Base-by-base conservation (phyloP, 1,284 basidiomycete genomes). In the Cryptococcus wingfieldii region DNA sequence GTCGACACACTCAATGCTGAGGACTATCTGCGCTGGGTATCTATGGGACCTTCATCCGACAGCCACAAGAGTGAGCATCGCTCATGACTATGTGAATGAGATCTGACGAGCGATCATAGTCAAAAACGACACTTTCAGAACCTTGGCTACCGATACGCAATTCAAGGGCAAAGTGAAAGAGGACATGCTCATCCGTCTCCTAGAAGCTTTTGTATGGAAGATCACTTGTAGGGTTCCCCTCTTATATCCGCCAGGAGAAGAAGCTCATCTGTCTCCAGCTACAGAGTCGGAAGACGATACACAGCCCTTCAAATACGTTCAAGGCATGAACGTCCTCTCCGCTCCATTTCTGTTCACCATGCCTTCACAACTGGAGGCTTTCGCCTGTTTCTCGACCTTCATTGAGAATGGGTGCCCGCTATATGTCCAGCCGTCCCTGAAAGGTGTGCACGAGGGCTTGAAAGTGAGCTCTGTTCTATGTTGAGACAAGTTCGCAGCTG, bases 311-410 rank as follows among this genome's bases (percentile, higher is more conserved):
- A 90, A 88, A 39, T 97, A 97, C 69, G 92, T 97, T 10, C 94
- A 96, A 77, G 94, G 94, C 38, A 97, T 98, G 93, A 98, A 98
- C 74, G 95, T 98, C 39, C 84, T 98, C 34, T 91, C 93, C 16
- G 95, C 95, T 0, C 95, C 95, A 0, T 98, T 98, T 75, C 81
- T 98, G 42, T 98, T 96, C 72, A 90, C 89, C 10, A 88, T 97
- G 84, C 90, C 92, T 1, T 91, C 90, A 6, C 92, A 98, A 76
- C 78, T 98, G 10, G 95, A 98, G 75, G 95, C 95, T 0, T 98
- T 97, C 77, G 89, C 87, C 58, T 96, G 90, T 76, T 98, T 98
- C 70, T 84, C 89, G 31, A 87, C 87, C 61, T 97, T 98, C 71
- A 96, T 98, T 66, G 93, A 97, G 78, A 83, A 87, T 56, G 86